phyloP scores from a whole-genome alignment of 768 basidiomycete genomes.

The Xerocomus spinulosus region DNA sequence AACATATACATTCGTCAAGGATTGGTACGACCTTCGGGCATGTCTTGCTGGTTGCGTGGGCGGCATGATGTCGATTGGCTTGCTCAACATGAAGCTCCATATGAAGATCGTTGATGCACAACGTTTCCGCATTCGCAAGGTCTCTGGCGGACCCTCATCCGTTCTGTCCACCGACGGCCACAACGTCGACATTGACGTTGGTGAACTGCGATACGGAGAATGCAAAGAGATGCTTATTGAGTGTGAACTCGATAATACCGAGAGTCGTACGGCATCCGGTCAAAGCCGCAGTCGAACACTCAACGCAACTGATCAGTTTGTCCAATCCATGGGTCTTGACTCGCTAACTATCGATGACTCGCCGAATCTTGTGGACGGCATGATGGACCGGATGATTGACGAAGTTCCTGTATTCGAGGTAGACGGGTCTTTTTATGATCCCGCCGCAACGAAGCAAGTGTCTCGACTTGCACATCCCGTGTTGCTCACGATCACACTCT shows the following conservation, averaged over 20 bases:
- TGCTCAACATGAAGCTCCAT: conserved; percentile 92
- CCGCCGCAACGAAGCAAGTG: conserved; percentile 75
- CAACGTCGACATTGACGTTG: conserved; percentile 92
- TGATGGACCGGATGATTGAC: conserved; percentile 97
- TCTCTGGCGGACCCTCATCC: conserved; percentile 83
- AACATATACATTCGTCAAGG: conserved; percentile 96
- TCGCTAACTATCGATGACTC: conserved; percentile 65
- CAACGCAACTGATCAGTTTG: conserved; percentile 88
- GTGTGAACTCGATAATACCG: conserved; percentile 77
- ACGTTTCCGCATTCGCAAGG: conserved; percentile 91
- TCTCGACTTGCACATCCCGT: conserved; percentile 90
- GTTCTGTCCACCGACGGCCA: conserved; percentile 90
- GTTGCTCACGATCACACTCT: conserved; percentile 87
- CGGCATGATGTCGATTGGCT: conserved; percentile 93
- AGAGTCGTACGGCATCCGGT: conserved; percentile 28
- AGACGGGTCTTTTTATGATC: conserved; percentile 93
- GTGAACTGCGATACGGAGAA: conserved; percentile 94
- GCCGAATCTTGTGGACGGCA: conserved; percentile 75
- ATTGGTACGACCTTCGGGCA: conserved; percentile 93
- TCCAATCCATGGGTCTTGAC: conserved; percentile 80
- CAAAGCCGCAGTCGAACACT: conserved; percentile 31
- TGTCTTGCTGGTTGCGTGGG: conserved; percentile 93
- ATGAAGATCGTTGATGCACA: conserved; percentile 88
- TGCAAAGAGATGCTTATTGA: conserved; percentile 96
- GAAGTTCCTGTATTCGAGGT: conserved; percentile 96